These are phyloP conservation scores for Chaetomium strumarium DNA, from an alignment of 2,329 filamentous ascomycete species.

Conservation along the genomic window DNA sequence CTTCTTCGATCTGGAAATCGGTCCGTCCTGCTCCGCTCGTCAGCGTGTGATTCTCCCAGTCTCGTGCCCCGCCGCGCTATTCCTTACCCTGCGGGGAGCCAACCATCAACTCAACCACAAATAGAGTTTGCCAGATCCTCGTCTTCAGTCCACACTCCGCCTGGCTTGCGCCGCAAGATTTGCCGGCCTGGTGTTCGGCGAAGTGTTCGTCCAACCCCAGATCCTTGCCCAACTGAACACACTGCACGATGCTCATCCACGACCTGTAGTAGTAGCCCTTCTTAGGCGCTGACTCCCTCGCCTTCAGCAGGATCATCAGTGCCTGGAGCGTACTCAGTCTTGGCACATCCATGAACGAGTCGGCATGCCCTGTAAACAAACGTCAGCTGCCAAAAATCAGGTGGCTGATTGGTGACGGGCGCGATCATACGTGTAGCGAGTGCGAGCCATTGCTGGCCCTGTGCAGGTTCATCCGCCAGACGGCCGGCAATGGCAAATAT, in stretches of 20 bases:
- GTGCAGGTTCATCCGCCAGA: conserved; percentile 73
- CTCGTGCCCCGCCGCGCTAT: not conserved
- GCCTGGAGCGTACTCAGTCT: conserved; percentile 89
- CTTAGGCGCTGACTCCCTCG: conserved; percentile 84
- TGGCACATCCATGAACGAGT: conserved; percentile 89
- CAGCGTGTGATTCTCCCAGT: not conserved
- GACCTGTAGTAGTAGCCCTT: conserved; percentile 94
- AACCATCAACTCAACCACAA: conserved; percentile 85
- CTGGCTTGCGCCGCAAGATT: conserved; percentile 60
- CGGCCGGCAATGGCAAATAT: conserved; percentile 86
- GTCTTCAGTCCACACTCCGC: conserved; percentile 80
- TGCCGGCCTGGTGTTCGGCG: conserved; percentile 67
- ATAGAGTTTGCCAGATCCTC: conserved; percentile 83
- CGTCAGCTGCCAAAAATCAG: conserved; percentile 25
- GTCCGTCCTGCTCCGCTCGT: conserved; percentile 53
- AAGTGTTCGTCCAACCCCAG: conserved; percentile 83
- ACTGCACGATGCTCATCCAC: conserved; percentile 92
- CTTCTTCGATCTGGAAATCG: conserved; percentile 68
- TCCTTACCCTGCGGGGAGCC: conserved; percentile 79
- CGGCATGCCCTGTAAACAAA: conserved; percentile 65
- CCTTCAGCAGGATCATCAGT: conserved; percentile 80
- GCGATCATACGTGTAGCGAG: conserved; percentile 66
- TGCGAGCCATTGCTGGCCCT: conserved; percentile 89
- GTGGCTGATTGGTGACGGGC: not conserved
- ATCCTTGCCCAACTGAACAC: conserved; percentile 89